Base-by-base conservation (phyloP, 176 grass and related monocot species). In the Eleusine indica region DNA sequence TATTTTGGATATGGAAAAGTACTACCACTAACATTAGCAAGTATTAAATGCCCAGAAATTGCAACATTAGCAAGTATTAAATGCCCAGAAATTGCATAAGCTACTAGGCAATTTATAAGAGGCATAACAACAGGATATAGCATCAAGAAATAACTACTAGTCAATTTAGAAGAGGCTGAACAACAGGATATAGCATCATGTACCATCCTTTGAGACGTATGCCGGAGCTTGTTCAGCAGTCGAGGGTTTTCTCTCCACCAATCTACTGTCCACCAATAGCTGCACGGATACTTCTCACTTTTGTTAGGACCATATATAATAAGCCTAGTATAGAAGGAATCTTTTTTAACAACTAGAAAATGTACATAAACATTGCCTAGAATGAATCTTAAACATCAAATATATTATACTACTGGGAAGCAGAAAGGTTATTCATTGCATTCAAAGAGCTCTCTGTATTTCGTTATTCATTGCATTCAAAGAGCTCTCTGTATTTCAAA, bases 201-300 rank as follows among this genome's bases (percentile, higher is more conserved):
- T 86, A 97, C 94, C 92, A 80, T 94, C 81, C 68, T 85, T 97
- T 19, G 77, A 39, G 89, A 37, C 86, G 82, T 85, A 82, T 51
- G 77, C 75, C 74, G 89, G 52, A 87, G 80, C 76, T 56, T 90
- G 86, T 70, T 84, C 82, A 38, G 71, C 38, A 30, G 41, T 73
- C 0, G 69, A 67, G 42, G 81, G 28, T 85, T 89, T 92, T 75
- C 37, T 92, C 58, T 94, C 90, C 32, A 90, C 86, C 63, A 97
- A 80, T 92, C 86, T 89, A 73, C 84, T 97, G 56, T 94, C 94
- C 54, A 88, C 90, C 82, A 97, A 85, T 68, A 97, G 54, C 94
- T 94, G 83, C 82, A 89, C 32, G 42, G 75, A 54, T 6, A 74
- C 62, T 79, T 80, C 40, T 46, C 75, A 71, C 37, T 84, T 68